phyloP scores from a whole-genome alignment of 2,329 filamentous ascomycete species.

The Fusarium nodosum region DNA sequence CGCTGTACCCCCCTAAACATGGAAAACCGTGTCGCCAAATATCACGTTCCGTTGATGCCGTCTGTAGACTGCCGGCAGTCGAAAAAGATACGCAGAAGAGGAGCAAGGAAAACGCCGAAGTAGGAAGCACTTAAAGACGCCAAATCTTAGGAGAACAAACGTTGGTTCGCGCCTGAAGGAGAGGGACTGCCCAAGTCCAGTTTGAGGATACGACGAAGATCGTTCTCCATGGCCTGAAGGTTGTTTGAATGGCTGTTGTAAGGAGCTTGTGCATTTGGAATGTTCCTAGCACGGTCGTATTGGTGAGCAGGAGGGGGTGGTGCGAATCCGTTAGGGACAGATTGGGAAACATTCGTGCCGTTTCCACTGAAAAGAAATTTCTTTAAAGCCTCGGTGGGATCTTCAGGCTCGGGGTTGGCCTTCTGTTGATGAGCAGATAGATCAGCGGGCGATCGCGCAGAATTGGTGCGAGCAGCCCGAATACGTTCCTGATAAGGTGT shows the following conservation, averaged over 20 bases:
- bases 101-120: constrained; percentile 38
- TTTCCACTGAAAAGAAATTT: constrained; percentile 66
- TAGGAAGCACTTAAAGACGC: constrained; percentile 31
- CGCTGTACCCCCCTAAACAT: constrained; percentile 16
- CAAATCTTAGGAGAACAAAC: constrained; percentile 47
- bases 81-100: constrained; percentile 45
- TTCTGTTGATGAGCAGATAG: constrained; percentile 29
- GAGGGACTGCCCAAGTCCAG: constrained; percentile 52
- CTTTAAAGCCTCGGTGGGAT: constrained; percentile 66
- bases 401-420: constrained; percentile 42
- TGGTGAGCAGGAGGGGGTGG: constrained; percentile 35
- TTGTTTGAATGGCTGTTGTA: constrained; percentile 44
- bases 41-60: constrained; percentile 42
- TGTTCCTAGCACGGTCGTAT: constrained; percentile 22
- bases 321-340: constrained; percentile 39
- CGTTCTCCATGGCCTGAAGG: constrained; percentile 66
- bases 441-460: constrained; percentile 42
- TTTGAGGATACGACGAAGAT: constrained; percentile 67
- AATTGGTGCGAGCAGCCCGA: constrained; percentile 63
- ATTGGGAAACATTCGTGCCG: constrained; percentile 35
- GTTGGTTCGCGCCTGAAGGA: constrained; percentile 41
- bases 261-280: constrained; percentile 16
- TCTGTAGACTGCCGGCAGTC: constrained; percentile 41
- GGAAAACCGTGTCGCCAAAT: constrained; percentile 34
- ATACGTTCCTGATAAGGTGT: constrained; percentile 75